Percentiles rank a stretch among this genome's conserved stretches.
These are phyloP conservation scores for Leptographium flavum DNA, from an alignment of 2,329 filamentous ascomycete species.

Conservation along the genomic window DNA sequence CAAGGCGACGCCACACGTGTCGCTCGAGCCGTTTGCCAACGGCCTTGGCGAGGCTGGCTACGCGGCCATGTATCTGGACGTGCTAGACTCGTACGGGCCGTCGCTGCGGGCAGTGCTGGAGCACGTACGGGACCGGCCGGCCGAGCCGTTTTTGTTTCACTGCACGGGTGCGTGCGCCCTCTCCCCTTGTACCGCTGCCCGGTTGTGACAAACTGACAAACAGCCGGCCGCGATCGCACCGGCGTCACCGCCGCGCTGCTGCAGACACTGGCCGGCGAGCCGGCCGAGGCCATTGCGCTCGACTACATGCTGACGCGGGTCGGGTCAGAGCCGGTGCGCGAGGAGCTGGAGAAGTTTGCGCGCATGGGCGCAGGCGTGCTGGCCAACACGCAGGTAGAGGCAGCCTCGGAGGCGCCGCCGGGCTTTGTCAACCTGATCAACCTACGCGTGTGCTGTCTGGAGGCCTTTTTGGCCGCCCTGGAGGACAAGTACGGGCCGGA, in stretches of 20 bases:
- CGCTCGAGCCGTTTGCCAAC: slow-evolving; percentile 26
- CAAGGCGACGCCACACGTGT: slow-evolving; percentile 22
- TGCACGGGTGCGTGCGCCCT: slow-evolving; percentile 32
- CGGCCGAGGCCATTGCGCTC: slow-evolving; percentile 24
- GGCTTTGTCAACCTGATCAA: slow-evolving; percentile 35
- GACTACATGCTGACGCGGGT: slow-evolving; percentile 42
- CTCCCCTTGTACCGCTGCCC: no score
- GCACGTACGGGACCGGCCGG: slow-evolving; percentile 30
- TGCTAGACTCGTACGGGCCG: slow-evolving; percentile 26
- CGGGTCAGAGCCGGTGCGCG: slow-evolving; percentile 35
- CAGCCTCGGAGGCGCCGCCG: slow-evolving; percentile 19
- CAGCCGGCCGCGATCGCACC: slow-evolving; percentile 40
- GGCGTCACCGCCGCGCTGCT: slow-evolving; percentile 36
- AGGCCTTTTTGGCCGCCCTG: slow-evolving; percentile 29
- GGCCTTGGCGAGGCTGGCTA: slow-evolving; percentile 30
- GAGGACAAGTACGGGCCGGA: slow-evolving; percentile 24
- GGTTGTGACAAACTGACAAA: background rate
- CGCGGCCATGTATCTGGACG: slow-evolving; percentile 30
- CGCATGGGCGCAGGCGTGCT: slow-evolving; percentile 20
- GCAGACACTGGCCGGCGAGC: slow-evolving; percentile 33
- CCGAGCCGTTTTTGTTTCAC: slow-evolving; percentile 34
- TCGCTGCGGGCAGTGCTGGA: slow-evolving; percentile 30
- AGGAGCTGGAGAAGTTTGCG: slow-evolving; percentile 29
- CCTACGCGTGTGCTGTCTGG: slow-evolving; percentile 28
- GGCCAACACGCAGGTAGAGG: background rate